Conservation (phyloP, 1,284 basidiomycete genomes). For the Marasmius fiardii region DNA sequence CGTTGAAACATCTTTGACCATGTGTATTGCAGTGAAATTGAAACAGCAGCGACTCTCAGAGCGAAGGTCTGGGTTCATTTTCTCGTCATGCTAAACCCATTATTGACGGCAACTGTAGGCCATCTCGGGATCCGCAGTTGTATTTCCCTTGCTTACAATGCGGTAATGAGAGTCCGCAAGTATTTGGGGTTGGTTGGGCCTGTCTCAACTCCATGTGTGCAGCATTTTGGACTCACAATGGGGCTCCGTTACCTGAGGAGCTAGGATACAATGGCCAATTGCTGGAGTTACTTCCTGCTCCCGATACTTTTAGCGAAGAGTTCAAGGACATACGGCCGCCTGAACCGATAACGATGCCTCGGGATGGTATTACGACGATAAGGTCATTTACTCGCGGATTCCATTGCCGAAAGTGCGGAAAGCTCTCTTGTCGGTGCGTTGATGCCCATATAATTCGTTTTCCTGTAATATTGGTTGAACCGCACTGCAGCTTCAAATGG, state of each 20-base stretch:
- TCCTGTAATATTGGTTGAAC: slow-evolving; percentile 5
- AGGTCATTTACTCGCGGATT: slow-evolving; percentile 62
- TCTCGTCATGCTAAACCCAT: background rate
- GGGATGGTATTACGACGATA: slow-evolving; percentile 40
- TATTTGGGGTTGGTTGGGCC: slow-evolving; percentile 57
- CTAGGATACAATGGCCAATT: slow-evolving; percentile 49
- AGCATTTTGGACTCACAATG: slow-evolving; percentile 47
- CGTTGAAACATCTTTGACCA: background rate
- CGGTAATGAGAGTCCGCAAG: slow-evolving; percentile 37
- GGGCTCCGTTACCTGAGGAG: slow-evolving; percentile 25
- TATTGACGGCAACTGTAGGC: background rate
- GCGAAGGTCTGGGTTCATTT: background rate
- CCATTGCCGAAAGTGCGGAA: slow-evolving; percentile 65
- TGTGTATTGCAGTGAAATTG: slow-evolving; percentile 3
- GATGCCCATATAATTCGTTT: background rate
- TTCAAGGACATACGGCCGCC: slow-evolving; percentile 28
- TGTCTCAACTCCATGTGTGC: slow-evolving; percentile 57
- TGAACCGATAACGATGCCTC: slow-evolving; percentile 24
- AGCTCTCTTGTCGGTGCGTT: slow-evolving; percentile 65
- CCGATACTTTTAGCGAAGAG: slow-evolving; percentile 7
- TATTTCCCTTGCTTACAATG: slow-evolving; percentile 31
- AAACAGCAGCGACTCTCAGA: slow-evolving; percentile 7
- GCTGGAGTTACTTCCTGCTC: slow-evolving; percentile 30
- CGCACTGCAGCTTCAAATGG: slow-evolving; percentile 56
- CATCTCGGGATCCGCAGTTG: slow-evolving; percentile 9